Evolutionary conservation across 176 grass and related monocot genomes (phyloP), one percentile per base, ranked within the genome.

Genomic region (Saccharum spontaneum): DNA sequence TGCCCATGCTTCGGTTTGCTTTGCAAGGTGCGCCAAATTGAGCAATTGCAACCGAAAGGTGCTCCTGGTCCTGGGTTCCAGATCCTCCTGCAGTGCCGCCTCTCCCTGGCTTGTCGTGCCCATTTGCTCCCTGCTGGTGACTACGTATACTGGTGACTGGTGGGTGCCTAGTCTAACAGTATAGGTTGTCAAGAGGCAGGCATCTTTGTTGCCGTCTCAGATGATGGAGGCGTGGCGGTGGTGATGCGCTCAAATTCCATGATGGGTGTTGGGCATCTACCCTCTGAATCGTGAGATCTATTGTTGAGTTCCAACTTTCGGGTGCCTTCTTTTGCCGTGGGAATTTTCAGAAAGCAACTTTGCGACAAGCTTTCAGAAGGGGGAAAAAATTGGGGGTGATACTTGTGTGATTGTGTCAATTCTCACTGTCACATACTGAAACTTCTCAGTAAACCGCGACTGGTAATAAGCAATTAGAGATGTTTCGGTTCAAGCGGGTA

Each of bases 321-420:
- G 15, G 22, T 60, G 17, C 6, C 33, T 44, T 4, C 8, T 72
- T 68, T 20, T 45, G 9, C 69, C 2, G 14, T 7, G 17, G 23
- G 16, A 63, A 82, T 59, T 82, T 82, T 78, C 52, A 38, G 22
- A 82, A 82, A 77, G 41, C 83, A 77, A 43, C 71, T 77, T 85
- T 78, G 23, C 1, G n/a, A 61, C 10, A 14, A 28, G 12, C n/a
- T 50, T 67, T n/a, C 7, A 59, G 37, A 3, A 2, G 31, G 63
- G 1, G 57, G 44, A 55, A 16, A 50, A 18, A 18, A 54, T 2
- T 6, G 17, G 52, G 52, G 18, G 17, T 5, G 4, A 20, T 8
- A 20, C 1, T n/a, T 23, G 17, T 28, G 55, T n/a, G 14, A 23
- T n/a, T 23, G 17, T 28, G 55, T n/a, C 20, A 23, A 12, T 57